Conservation (phyloP, 2,329 filamentous ascomycete species). For the Aotearoamyces nothofagi region DNA sequence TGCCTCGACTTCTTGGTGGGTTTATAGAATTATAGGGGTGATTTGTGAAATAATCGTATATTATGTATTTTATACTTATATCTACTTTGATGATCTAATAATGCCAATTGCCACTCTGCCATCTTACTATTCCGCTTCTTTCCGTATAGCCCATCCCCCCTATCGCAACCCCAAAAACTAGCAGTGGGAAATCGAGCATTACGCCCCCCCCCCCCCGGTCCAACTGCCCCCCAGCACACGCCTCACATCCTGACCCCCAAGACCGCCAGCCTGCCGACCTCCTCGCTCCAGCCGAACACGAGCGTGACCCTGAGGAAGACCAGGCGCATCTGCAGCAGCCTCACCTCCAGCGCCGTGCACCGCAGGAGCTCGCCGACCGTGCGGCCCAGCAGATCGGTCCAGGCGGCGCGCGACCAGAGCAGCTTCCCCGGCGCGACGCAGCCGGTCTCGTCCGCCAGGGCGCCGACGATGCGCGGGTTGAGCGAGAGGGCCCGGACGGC, state of each 20-base stretch:
- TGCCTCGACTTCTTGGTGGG: no score
- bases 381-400: conserved; percentile 32
- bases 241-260: conserved; percentile 27
- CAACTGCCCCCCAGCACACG: no score
- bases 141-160: no score
- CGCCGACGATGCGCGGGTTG: conserved; percentile 26
- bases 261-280: conserved; percentile 24
- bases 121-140: no score
- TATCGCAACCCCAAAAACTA: no score
- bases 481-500: conserved; percentile 16
- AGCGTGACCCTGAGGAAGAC: conserved; percentile 35
- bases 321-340: conserved; percentile 33
- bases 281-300: conserved; percentile 35
- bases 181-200: no score
- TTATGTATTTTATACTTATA: no score
- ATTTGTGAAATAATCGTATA: no score
- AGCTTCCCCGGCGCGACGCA: conserved; percentile 33
- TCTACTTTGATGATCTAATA: no score
- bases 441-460: conserved; percentile 37
- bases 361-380: conserved; percentile 23
- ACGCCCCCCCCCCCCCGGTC: no score
- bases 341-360: conserved; percentile 23
- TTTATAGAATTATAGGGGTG: no score
- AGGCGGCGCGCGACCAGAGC: conserved; percentile 35
- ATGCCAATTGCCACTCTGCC: no score